Percentiles rank a stretch among this genome's conserved stretches.
Evolutionary conservation across 148 eudicot genomes (phyloP).

Genomic region (Polygonum aviculare): DNA sequence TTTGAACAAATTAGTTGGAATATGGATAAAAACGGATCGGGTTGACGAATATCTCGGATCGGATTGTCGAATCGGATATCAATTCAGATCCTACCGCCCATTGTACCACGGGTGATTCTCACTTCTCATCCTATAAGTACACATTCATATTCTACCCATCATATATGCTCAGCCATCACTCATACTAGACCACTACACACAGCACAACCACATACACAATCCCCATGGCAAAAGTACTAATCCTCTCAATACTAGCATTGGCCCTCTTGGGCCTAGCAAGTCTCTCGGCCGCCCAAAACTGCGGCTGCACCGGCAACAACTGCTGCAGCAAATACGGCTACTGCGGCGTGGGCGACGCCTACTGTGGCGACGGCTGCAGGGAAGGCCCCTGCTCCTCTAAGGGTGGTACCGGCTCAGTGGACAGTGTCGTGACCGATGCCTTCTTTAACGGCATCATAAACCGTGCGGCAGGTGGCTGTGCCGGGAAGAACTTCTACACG

Average conservation of each 20-base stretch:
- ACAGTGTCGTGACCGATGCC: slow-evolving; percentile 12
- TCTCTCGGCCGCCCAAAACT: slow-evolving; percentile 1
- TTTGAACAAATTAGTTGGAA: too few species aligned
- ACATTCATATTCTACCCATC: not conserved
- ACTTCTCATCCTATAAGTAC: not conserved
- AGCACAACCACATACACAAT: not conserved
- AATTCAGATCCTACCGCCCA: too few species aligned
- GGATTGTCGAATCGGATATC: too few species aligned
- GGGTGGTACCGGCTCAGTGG: slow-evolving; percentile 6
- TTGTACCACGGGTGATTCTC: too few species aligned
- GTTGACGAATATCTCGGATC: too few species aligned
- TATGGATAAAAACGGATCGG: too few species aligned
- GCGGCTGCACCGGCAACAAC: slow-evolving; percentile 3
- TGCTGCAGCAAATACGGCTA: slow-evolving; percentile 14
- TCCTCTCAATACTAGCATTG: not conserved
- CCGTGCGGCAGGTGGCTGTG: slow-evolving; percentile 16
- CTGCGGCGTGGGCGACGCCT: slow-evolving; percentile 3
- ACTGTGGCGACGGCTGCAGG: slow-evolving; percentile 11
- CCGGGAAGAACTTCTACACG: slow-evolving; percentile 20
- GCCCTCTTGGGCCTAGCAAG: not conserved
- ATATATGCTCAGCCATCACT: not conserved
- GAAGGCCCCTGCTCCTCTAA: slow-evolving; percentile 5
- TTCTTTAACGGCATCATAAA: slow-evolving; percentile 21
- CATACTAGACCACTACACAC: not conserved
- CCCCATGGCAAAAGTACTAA: not conserved